A percentile compares a stretch with the other conserved stretches of the same genome.
phyloP scores from a whole-genome alignment of 805 yeast species.

The Nakazawaea ambrosiae region DNA sequence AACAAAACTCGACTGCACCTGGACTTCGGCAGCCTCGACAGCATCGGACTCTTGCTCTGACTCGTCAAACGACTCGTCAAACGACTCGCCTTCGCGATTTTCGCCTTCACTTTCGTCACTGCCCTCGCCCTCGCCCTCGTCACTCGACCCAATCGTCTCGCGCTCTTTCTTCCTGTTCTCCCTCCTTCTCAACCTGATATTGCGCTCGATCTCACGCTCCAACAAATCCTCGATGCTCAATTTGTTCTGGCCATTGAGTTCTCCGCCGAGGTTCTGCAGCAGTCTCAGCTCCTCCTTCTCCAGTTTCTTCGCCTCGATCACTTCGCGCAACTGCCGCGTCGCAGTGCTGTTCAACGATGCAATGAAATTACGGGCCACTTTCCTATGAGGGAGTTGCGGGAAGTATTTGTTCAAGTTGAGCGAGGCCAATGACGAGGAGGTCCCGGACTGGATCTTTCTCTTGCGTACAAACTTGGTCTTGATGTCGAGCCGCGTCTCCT shows the following conservation, averaged over 20 bases:
- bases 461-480: constrained; percentile 11
- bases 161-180: constrained; percentile 9
- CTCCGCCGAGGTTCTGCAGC: constrained; percentile 7
- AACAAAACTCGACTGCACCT: constrained; percentile 12
- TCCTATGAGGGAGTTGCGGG: constrained; percentile 3
- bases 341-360: constrained; percentile 4
- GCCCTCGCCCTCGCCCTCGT: constrained; percentile 12
- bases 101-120: constrained; percentile 24
- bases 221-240: constrained; percentile 16
- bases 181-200: constrained; percentile 10
- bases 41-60: constrained; percentile 15
- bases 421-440: not conserved
- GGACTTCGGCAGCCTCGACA: constrained; percentile 18
- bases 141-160: constrained; percentile 3
- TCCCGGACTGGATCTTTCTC: not conserved
- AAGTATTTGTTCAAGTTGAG: constrained; percentile 3
- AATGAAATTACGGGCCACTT: not conserved
- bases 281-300: constrained; percentile 4
- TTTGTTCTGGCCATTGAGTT: constrained; percentile 11
- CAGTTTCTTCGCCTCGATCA: constrained; percentile 14
- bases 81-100: constrained; percentile 19
- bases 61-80: constrained; percentile 19
- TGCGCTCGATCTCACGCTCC: constrained; percentile 17
- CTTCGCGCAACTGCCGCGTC: constrained; percentile 13
- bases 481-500: constrained; percentile 12